Conservation (phyloP, 495 filamentous ascomycete species). For the Hypoxylon trugodes region DNA sequence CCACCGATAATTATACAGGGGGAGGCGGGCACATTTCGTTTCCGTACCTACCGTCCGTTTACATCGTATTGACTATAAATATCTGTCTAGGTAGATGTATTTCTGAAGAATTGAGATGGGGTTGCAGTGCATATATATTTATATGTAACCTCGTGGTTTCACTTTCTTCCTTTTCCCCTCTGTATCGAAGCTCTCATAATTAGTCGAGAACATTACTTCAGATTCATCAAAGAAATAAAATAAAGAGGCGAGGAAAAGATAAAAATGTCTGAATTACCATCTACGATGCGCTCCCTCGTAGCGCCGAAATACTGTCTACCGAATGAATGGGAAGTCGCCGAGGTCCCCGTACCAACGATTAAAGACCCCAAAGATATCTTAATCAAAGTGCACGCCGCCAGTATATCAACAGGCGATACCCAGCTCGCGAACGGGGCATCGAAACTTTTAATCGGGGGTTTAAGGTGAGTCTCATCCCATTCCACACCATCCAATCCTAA, state of each 20-base stretch:
- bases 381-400: slow-evolving; percentile 60
- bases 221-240: background rate
- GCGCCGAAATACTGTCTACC: slow-evolving; percentile 54
- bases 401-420: slow-evolving; percentile 60
- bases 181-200: no score
- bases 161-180: no score
- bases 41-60: no score
- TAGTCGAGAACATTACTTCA: background rate
- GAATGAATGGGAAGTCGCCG: slow-evolving; percentile 50
- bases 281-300: slow-evolving; percentile 60
- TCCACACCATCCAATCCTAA: background rate
- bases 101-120: background rate
- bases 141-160: background rate
- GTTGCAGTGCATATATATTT: background rate
- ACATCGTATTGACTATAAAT: background rate
- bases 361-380: slow-evolving; percentile 55
- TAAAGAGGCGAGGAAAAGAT: background rate
- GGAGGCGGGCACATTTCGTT: no score
- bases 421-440: slow-evolving; percentile 50
- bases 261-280: slow-evolving; percentile 28
- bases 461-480: slow-evolving; percentile 18
- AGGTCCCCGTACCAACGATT: slow-evolving; percentile 55
- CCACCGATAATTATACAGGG: slow-evolving; percentile 1
- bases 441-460: slow-evolving; percentile 25
- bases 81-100: background rate